Evolutionary conservation across 768 basidiomycete species (phyloP), one percentile per base, ranked within the genome.

Genomic region (Trametes cingulata): DNA sequence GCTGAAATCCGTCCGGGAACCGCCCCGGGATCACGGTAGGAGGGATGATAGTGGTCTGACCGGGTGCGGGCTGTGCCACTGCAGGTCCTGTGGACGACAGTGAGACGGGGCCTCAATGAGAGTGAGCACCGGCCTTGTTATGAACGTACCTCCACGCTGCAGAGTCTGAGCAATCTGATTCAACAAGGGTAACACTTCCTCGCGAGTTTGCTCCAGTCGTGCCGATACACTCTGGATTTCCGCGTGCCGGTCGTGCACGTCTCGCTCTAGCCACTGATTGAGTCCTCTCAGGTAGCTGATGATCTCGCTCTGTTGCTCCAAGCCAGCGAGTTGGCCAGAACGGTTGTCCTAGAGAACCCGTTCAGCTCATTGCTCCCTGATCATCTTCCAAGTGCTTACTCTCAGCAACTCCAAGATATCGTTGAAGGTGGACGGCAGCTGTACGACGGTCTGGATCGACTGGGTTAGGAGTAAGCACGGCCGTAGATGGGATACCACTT

Each of bases 261-360:
- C 92, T 35, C 85, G 81, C 56, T 81, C 85, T 15, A 94, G 75
- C 92, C 92, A 94, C 35, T 83, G 81, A 63, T 93, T 94, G 33
- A 93, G 75, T 1, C 79, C 82, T 48, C 82, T 69, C 83, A 94
- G 86, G 65, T 94, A 93, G 52, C 87, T 77, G 83, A 90, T 90
- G 51, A 91, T 75, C 69, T 90, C 89, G 39, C 89, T 81, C 64
- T 90, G 90, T 67, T 93, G 90, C 47, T 89, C 86, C 14, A 91
- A 81, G 25, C 88, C 87, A 0, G 88, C 90, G 19, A 84, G 72
- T 70, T 90, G 88, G 0, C 88, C 88, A 6, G 83, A 72, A 3
- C 87, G 87, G 71, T 89, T 91, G 76, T 91, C 88, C 91, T 93
- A 63, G 3, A n/a, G 36, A 6, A 6, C 1, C 6, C 6, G 29